Percentiles rank a stretch among this genome's conserved stretches.
phyloP scores from a whole-genome alignment of 148 eudicot species.

The Gaultheria prostrata region DNA sequence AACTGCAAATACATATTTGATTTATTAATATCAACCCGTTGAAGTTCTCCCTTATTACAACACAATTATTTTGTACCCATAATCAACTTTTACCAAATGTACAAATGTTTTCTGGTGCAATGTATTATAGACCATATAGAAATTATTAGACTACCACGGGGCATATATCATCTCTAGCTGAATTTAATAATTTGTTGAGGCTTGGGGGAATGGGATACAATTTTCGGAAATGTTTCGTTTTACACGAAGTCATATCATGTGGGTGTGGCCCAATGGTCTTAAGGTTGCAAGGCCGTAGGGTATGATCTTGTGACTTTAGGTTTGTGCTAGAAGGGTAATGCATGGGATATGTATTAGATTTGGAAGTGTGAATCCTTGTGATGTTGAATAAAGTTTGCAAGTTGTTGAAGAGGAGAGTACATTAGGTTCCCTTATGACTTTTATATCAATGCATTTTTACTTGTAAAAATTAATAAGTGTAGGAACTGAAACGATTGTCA shows the following conservation, averaged over 20 bases:
- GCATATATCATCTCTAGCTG: neutral
- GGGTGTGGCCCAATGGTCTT: neutral
- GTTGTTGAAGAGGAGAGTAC: neutral
- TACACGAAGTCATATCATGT: neutral
- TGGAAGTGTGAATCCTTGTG: neutral
- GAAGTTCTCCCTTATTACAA: neutral
- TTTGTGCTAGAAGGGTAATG: neutral
- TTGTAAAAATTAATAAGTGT: neutral
- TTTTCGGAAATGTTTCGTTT: neutral
- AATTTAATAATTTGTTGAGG: neutral
- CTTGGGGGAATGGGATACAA: neutral
- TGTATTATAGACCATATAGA: neutral
- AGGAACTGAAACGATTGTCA: too few species aligned
- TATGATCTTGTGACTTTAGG: neutral
- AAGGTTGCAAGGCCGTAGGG: neutral
- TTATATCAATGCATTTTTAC: neutral
- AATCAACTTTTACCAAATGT: neutral
- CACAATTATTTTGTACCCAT: too few species aligned
- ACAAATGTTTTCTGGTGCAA: neutral
- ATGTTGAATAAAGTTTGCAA: neutral
- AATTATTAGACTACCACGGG: neutral
- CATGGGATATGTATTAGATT: neutral
- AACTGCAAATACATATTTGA: neutral
- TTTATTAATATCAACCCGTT: neutral
- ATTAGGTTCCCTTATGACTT: neutral